These are phyloP conservation scores for Saturnispora serradocipensis DNA, from an alignment of 805 yeast genomes.

Conservation along the genomic window DNA sequence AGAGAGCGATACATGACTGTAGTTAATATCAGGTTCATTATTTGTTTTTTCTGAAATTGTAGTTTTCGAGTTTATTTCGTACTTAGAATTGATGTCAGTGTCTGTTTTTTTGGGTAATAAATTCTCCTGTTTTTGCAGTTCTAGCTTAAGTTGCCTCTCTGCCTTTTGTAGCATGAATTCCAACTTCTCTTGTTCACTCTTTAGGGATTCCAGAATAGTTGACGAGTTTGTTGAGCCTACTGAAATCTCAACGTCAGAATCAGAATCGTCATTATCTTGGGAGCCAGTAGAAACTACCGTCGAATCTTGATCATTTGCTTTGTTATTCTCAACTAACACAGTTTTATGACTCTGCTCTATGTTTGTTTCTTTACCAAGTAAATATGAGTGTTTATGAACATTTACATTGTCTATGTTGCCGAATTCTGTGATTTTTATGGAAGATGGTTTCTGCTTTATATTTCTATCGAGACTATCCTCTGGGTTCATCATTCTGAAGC, in stretches of 20 bases:
- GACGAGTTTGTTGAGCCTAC: neutral
- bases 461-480: too few relatives aligned
- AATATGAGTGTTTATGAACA: neutral
- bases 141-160: neutral
- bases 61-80: neutral
- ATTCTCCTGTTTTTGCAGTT: neutral
- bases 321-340: neutral
- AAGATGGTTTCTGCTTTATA: neutral
- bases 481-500: neutral
- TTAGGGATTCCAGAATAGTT: neutral
- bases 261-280: neutral
- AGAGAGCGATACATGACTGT: neutral
- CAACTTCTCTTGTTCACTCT: neutral
- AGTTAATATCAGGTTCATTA: neutral
- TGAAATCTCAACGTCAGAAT: neutral
- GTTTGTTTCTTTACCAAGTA: neutral
- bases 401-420: neutral
- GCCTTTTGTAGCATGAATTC: neutral
- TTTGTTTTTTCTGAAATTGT: neutral
- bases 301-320: neutral
- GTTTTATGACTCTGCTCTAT: neutral
- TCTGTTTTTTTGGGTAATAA: neutral
- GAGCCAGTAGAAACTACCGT: neutral
- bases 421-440: neutral
- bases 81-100: neutral